These are phyloP conservation scores for Phialemoniopsis sp. DNA, from an alignment of 2,329 filamentous ascomycete species.

Conservation along the genomic window DNA sequence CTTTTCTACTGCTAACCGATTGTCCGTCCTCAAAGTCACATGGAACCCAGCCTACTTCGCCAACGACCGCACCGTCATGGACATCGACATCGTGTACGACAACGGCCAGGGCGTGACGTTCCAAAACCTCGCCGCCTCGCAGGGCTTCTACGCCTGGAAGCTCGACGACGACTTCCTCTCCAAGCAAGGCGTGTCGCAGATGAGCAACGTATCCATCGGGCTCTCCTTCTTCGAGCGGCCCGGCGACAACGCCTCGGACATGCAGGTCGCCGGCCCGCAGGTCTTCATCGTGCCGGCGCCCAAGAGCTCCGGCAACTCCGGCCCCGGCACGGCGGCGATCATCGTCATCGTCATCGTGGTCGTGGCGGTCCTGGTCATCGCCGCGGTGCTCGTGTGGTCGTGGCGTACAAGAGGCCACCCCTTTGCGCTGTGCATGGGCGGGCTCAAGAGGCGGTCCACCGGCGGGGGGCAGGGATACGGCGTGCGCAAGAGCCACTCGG, in stretches of 20 bases:
- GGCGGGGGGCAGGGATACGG: constrained; percentile 18
- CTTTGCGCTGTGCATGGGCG: constrained; percentile 9
- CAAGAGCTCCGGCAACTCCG: background rate
- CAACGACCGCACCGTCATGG: constrained; percentile 10
- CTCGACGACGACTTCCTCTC: constrained; percentile 15
- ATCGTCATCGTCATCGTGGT: constrained; percentile 22
- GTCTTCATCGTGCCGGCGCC: constrained; percentile 13
- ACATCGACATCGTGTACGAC: constrained; percentile 13
- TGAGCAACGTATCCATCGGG: constrained; percentile 10
- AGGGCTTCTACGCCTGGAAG: constrained; percentile 22
- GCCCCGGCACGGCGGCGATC: constrained; percentile 14
- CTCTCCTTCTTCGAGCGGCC: constrained; percentile 14
- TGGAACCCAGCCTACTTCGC: constrained; percentile 22
- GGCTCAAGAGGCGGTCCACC: constrained; percentile 7
- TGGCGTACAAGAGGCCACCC: constrained; percentile 15
- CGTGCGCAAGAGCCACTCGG: constrained; percentile 13
- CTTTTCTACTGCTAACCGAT: background rate
- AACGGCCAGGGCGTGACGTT: constrained; percentile 11
- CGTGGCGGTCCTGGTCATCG: constrained; percentile 10
- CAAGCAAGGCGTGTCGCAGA: constrained; percentile 2
- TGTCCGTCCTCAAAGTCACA: constrained; percentile 27
- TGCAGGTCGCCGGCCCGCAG: constrained; percentile 14
- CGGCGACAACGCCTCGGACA: constrained; percentile 8
- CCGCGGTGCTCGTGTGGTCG: constrained; percentile 15
- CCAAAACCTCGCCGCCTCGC: constrained; percentile 11